A percentile compares a stretch with the other conserved stretches of the same genome.
phyloP scores from a whole-genome alignment of 1,284 basidiomycete species.

The Moesziomyces antarcticus region DNA sequence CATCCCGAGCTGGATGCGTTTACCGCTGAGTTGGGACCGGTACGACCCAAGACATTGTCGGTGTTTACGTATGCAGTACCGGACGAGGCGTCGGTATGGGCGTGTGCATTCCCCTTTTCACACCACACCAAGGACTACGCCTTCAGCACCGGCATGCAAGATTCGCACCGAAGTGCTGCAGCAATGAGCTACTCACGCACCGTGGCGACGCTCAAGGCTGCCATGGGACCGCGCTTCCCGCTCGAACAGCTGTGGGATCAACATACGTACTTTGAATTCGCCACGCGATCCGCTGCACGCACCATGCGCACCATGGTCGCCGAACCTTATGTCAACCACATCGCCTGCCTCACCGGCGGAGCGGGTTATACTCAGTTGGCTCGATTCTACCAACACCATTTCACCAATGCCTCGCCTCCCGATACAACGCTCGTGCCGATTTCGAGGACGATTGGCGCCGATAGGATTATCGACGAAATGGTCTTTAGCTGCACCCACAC shows the following conservation, averaged over 20 bases:
- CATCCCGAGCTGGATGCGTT: slow-evolving; percentile 28
- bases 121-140: slow-evolving; percentile 36
- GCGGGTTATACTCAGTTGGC: slow-evolving; percentile 22
- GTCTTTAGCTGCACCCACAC: slow-evolving; percentile 37
- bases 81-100: slow-evolving; percentile 19
- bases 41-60: slow-evolving; percentile 11
- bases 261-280: slow-evolving; percentile 40
- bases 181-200: slow-evolving; percentile 37
- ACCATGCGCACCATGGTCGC: slow-evolving; percentile 43
- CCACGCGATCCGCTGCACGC: slow-evolving; percentile 22
- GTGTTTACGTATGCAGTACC: slow-evolving; percentile 28
- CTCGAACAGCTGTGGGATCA: slow-evolving; percentile 43
- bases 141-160: background rate
- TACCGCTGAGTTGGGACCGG: slow-evolving; percentile 19
- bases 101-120: slow-evolving; percentile 36
- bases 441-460: slow-evolving; percentile 22
- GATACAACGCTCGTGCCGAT: slow-evolving; percentile 24
- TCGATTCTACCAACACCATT: slow-evolving; percentile 37
- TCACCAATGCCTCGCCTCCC: slow-evolving; percentile 22
- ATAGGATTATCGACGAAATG: slow-evolving; percentile 44
- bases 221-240: slow-evolving; percentile 38
- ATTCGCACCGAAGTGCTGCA: slow-evolving; percentile 21
- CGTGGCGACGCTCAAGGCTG: slow-evolving; percentile 15
- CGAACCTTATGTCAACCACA: slow-evolving; percentile 37
- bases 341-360: slow-evolving; percentile 36